Base-by-base conservation (phyloP, 2,329 filamentous ascomycete genomes). In the Rhinocladiella similis region DNA sequence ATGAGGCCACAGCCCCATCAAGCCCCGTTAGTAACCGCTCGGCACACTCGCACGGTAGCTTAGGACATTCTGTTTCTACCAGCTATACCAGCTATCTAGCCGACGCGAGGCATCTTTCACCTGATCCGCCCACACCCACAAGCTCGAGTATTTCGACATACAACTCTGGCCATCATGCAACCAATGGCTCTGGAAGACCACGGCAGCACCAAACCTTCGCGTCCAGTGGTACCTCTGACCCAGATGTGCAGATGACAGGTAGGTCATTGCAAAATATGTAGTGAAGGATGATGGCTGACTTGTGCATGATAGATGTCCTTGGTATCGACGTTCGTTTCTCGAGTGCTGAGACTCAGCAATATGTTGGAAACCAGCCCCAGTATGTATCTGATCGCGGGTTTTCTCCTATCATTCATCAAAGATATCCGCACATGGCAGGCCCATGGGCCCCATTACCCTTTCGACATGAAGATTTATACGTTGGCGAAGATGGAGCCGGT, bases 231-330 rank as follows among this genome's bases (percentile, higher is more conserved):
- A 7, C 18, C 22, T 10, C 36, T 19, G 50, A 36, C 9, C 41
- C 53, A 12, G 50, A 52, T 43, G 19, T 35, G 16, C 46, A 50
- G 38, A 61, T 61, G 59, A 58, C 45, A 56, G 55, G 59, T 58
- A 35, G 22, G 29, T 3, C 29, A 9, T 33, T 7, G 10, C 10
- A 33, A 33, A 33, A 2, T 33, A 33, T 33, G 10, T 12, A 33
- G 29, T 33, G 29, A 33, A 14, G 18, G 13, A 33, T 18, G 41
- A 50, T 57, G 35, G 49, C 35, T 16, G 22, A 25, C 22, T 35
- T 25, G 16, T 13, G 38, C 19, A 16, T 36, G 53, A 53, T 52
- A 47, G 59, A 41, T 41, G 38, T 63, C 9, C 19, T 55, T 42
- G 61, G 61, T 36, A 61, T 63, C 33, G 61, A 56, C n/a, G 29